Percentiles rank a stretch among this genome's conserved stretches.
Conservation (phyloP, 2,329 filamentous ascomycete genomes). For the Aspergillus glaucus region DNA sequence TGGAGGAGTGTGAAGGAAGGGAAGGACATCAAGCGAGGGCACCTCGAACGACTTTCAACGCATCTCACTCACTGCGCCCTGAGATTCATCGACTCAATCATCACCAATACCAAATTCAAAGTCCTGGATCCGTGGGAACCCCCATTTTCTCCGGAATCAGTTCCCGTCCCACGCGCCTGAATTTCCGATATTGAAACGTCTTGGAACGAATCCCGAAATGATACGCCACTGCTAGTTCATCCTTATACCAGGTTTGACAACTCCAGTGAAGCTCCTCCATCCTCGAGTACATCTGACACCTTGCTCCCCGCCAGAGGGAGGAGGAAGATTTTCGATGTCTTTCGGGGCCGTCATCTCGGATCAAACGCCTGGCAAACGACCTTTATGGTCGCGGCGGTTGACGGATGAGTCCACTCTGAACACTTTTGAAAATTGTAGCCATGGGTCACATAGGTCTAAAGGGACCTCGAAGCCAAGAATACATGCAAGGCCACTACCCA, state of each 20-base stretch:
- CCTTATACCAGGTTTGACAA: constrained; percentile 1
- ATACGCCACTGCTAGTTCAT: constrained; percentile 2
- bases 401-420: constrained; percentile 6
- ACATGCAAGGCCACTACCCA: constrained; percentile 52
- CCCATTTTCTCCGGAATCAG: not conserved
- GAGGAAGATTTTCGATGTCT: constrained; percentile 7
- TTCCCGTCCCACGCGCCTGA: constrained; percentile 1
- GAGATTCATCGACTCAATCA: constrained; percentile 2
- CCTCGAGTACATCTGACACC: not conserved
- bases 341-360: constrained; percentile 7
- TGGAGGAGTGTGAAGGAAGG: not conserved
- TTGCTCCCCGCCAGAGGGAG: constrained; percentile 3
- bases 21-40: not conserved
- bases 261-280: not conserved
- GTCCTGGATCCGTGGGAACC: not conserved
- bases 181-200: not conserved
- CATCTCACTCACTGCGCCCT: constrained; percentile 4
- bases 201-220: constrained; percentile 3
- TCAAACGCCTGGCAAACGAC: constrained; percentile 6
- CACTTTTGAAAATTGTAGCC: constrained; percentile 10
- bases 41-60: not conserved
- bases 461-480: constrained; percentile 21
- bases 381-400: constrained; percentile 5
- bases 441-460: constrained; percentile 16
- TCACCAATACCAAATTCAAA: constrained; percentile 1